Evolutionary conservation across 2,329 filamentous ascomycete genomes (phyloP), one percentile per base, ranked within the genome.

Genomic region (Blastomyces gilchristii): DNA sequence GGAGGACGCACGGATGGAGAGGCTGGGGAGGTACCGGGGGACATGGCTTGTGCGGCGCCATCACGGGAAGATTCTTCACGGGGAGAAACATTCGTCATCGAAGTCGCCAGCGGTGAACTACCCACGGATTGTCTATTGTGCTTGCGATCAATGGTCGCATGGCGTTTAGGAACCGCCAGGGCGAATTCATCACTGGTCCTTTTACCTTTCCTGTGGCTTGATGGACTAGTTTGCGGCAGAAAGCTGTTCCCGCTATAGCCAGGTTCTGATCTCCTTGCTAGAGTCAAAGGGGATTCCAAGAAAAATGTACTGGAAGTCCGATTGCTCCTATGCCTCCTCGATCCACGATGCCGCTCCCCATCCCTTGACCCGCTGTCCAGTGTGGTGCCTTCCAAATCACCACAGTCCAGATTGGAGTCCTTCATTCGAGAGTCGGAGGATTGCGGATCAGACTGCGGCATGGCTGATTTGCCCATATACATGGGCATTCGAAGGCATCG

Each of bases 141-240:
- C 43, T 69, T 70, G 54, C 73, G 72, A 58, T 71, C 71, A 31
- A 31, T 25, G 14, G 25, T 43, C 22, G 58, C 43, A 66, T 70
- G 71, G 65, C 74, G 74, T 68, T 76, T 78, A 37, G 68, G 69
- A 60, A 73, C 69, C 58, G 67, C 65, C 61, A 71, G 68, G 59
- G 73, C 70, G 18, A 69, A 65, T 45, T 77, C 74, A 53, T 74
- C 72, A 41, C 69, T 73, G 65, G 72, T 76, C 63, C 74, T 75
- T 68, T 79, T 81, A 63, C 74, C 74, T 4, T 58, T 53, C 58
- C 41, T 50, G n/a, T 39, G 52, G 43, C 31, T 47, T 31, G 61
- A 54, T 16, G 18, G n/a, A 3, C 12, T 52, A 31, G 49, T 34
- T 1, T 18, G 28, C 3, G 47, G 28, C 3, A 25, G 60, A 37